Conservation (phyloP, 2,329 filamentous ascomycete species). For the Neonectria sp. region DNA sequence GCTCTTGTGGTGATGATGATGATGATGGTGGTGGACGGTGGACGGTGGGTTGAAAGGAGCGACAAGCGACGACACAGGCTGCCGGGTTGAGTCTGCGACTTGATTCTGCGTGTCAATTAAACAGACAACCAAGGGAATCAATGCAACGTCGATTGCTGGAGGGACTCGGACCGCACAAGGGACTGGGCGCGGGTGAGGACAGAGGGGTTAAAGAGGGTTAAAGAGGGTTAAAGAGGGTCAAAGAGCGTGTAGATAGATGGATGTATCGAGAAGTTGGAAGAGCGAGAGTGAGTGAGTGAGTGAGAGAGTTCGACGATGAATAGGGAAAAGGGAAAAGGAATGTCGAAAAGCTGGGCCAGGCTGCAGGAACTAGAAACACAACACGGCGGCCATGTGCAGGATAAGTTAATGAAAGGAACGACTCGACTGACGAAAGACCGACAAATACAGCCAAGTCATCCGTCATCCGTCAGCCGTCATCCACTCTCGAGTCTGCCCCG, state of each 20-base stretch:
- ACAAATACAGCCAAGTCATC: not conserved
- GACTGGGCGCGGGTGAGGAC: slow-evolving; percentile 13
- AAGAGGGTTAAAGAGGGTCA: not conserved
- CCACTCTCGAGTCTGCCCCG: not conserved
- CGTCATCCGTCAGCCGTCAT: not conserved
- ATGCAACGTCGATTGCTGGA: slow-evolving; percentile 17
- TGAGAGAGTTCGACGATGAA: slow-evolving; percentile 3
- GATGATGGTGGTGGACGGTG: not conserved
- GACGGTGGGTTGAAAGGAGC: not conserved
- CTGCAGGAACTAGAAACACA: slow-evolving; percentile 1
- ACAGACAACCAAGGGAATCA: slow-evolving; percentile 18
- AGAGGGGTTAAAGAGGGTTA: not conserved
- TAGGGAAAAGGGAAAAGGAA: slow-evolving; percentile 1
- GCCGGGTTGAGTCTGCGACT: not conserved
- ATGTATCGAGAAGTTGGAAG: not conserved
- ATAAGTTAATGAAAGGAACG: slow-evolving; percentile 15
- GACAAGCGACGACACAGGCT: slow-evolving; percentile 5
- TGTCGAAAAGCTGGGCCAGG: not conserved
- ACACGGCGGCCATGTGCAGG: slow-evolving; percentile 6
- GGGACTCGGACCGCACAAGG: slow-evolving; percentile 17
- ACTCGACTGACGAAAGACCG: not conserved
- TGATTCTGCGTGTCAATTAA: slow-evolving; percentile 10
- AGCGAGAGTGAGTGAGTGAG: slow-evolving; percentile 13
- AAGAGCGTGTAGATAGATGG: slow-evolving; percentile 1
- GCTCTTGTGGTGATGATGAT: slow-evolving; percentile 17